Percentiles rank a stretch among this genome's conserved stretches.
phyloP scores from a whole-genome alignment of 179 eudicot species.

The Actinidia polygama region DNA sequence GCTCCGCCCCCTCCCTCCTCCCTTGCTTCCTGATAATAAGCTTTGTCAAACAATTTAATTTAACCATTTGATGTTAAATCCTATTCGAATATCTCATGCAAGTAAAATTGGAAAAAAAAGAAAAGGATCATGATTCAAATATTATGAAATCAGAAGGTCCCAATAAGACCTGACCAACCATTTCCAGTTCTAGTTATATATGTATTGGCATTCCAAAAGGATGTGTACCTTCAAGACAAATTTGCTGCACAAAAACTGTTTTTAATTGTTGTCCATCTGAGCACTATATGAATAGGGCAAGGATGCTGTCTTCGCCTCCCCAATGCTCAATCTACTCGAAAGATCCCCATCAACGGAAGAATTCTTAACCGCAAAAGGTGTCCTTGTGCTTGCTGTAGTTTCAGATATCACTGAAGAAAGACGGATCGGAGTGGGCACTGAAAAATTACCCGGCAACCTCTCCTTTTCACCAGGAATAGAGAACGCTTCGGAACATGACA shows the following conservation, averaged over 20 bases:
- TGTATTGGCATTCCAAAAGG: neutral
- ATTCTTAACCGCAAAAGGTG: slow-evolving; percentile 25
- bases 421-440: neutral
- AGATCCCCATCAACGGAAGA: slow-evolving; percentile 17
- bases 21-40: neutral
- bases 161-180: neutral
- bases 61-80: no score
- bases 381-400: slow-evolving; percentile 15
- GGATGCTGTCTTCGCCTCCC: slow-evolving; percentile 12
- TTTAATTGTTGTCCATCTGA: slow-evolving; percentile 10
- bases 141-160: neutral
- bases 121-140: neutral
- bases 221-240: neutral
- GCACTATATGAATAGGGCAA: slow-evolving; percentile 4
- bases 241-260: slow-evolving; percentile 1
- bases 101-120: neutral
- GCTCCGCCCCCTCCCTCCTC: neutral
- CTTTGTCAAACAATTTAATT: neutral
- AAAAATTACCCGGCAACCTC: slow-evolving; percentile 1
- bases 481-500: neutral
- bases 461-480: neutral
- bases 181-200: neutral
- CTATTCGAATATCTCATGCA: neutral
- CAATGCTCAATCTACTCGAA: slow-evolving; percentile 8
- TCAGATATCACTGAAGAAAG: slow-evolving; percentile 5